A percentile compares a stretch with the other conserved stretches of the same genome.
Evolutionary conservation across 306 rosid species (phyloP).

Genomic region (Pterocarpus macrocarpus): DNA sequence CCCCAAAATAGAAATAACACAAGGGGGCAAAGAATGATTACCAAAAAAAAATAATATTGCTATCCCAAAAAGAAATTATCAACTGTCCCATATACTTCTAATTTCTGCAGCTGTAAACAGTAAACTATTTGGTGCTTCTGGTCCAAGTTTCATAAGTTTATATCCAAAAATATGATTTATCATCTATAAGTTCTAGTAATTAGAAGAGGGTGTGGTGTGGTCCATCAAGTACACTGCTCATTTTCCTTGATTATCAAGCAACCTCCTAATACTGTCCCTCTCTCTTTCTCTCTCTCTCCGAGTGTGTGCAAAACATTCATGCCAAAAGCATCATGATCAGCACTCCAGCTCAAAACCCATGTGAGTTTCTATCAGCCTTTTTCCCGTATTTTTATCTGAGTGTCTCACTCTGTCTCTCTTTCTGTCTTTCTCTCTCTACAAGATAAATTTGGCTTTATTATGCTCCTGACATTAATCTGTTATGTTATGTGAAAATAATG

Average conservation of each 20-base stretch:
- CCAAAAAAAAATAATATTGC: slow-evolving; percentile 18
- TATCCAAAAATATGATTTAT: slow-evolving; percentile 30
- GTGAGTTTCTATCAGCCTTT: slow-evolving; percentile 69
- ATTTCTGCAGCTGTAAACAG: not conserved
- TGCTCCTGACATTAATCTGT: slow-evolving; percentile 15
- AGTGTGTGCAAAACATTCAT: slow-evolving; percentile 63
- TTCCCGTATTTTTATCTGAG: slow-evolving; percentile 33
- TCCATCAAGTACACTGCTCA: slow-evolving; percentile 83
- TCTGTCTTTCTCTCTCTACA: slow-evolving; percentile 28
- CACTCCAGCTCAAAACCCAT: slow-evolving; percentile 86
- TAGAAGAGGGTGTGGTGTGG: slow-evolving; percentile 71
- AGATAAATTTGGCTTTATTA: slow-evolving; percentile 26
- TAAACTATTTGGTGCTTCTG: slow-evolving; percentile 47
- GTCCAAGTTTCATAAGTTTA: slow-evolving; percentile 50
- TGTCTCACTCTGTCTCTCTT: slow-evolving; percentile 36
- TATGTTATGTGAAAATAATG: slow-evolving; percentile 12
- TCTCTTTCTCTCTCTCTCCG: slow-evolving; percentile 47
- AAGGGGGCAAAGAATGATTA: not conserved
- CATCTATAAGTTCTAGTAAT: slow-evolving; percentile 36
- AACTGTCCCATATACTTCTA: slow-evolving; percentile 8
- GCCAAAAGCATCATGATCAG: slow-evolving; percentile 86
- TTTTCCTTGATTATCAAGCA: slow-evolving; percentile 93
- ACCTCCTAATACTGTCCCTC: slow-evolving; percentile 53
- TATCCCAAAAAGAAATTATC: slow-evolving; percentile 13
- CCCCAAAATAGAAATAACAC: slow-evolving; percentile 51